Evolutionary conservation across 805 yeast species (phyloP).

Genomic region (Monosporozyma yasuniensis): DNA sequence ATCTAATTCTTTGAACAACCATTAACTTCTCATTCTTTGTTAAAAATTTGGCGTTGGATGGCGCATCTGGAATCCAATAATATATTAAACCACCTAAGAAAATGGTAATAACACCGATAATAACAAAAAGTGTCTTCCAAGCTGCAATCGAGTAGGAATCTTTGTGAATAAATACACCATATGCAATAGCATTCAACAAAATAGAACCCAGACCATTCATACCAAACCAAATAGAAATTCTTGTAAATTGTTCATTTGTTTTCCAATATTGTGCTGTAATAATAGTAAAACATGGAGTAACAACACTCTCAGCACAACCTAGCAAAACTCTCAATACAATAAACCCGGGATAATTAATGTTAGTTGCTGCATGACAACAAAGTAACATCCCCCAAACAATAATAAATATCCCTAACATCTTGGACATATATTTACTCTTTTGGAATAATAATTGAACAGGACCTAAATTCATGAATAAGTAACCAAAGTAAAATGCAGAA

Average conservation of each 20-base stretch:
- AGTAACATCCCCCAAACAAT: constrained; percentile 55
- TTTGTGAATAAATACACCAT: constrained; percentile 38
- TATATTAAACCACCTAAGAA: constrained; percentile 39
- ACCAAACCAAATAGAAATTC: constrained; percentile 39
- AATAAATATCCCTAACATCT: constrained; percentile 39
- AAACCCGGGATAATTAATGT: constrained; percentile 36
- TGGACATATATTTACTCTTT: constrained; percentile 44
- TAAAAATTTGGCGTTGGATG: constrained; percentile 42
- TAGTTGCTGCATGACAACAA: constrained; percentile 41
- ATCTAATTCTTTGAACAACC: constrained; percentile 45
- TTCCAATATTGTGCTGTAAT: constrained; percentile 53
- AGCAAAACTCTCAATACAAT: constrained; percentile 39
- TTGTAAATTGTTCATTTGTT: constrained; percentile 36
- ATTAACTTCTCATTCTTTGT: constrained; percentile 34
- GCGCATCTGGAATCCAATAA: constrained; percentile 49
- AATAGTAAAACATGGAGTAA: constrained; percentile 49
- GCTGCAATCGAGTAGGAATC: constrained; percentile 36
- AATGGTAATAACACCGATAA: constrained; percentile 52
- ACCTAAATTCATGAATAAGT: constrained; percentile 44
- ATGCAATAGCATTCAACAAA: constrained; percentile 47
- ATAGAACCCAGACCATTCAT: constrained; percentile 39
- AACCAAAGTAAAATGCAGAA: constrained; percentile 56
- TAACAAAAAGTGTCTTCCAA: constrained; percentile 54
- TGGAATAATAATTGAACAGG: constrained; percentile 33
- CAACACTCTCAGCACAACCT: constrained; percentile 45